Evolutionary conservation across 345 rosid species (phyloP), one percentile per base, ranked within the genome.

Genomic region (Eutrema yunnanense): DNA sequence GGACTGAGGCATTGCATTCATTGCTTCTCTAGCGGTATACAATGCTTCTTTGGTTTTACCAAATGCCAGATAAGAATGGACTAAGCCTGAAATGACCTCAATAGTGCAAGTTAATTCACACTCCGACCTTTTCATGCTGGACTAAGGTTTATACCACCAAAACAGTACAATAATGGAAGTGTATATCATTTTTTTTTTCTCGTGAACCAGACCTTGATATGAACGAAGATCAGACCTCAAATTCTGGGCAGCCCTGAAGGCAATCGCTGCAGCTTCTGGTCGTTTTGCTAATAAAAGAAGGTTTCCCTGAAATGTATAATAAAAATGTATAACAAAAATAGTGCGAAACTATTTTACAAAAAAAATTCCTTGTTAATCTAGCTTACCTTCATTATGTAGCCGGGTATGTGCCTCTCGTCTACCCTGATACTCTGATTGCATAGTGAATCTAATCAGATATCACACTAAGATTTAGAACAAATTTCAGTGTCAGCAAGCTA

Each of bases 1-100:
- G 49, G 98, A 95, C 74, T 92, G 99, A 78, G 99, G 99, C 96
- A 92, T 95, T 54, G 96, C 94, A 83, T 87, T 95, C 98, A 92
- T 92, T 51, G 98, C 99, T 85, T 92, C 99, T 79, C 99, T 87
- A 9, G 99, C 90, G 41, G 94, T 85, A 85, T 83, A 86, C 58
- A 95, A 82, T 46, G 98, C 99, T 81, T 95, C 97, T 82, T 95
- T 95, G 71, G 86, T 84, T 83, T 90, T 95, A 50, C 88, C 85
- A 76, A 82, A 88, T 68, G 92, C 90, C 86, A 95, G 69, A 85
- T 92, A 95, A 34, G 99, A 92, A 73, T 90, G 92, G 69, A 95
- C 99, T 81, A 92, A 82, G 73, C 99, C 98, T 95, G 87, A 73
- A 84, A 80, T 63, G 19, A 29, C 30, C 59, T 72, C 52, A 53